Evolutionary conservation across 208 protist species (phyloP).

Genomic region (Leishmania guyanensis): DNA sequence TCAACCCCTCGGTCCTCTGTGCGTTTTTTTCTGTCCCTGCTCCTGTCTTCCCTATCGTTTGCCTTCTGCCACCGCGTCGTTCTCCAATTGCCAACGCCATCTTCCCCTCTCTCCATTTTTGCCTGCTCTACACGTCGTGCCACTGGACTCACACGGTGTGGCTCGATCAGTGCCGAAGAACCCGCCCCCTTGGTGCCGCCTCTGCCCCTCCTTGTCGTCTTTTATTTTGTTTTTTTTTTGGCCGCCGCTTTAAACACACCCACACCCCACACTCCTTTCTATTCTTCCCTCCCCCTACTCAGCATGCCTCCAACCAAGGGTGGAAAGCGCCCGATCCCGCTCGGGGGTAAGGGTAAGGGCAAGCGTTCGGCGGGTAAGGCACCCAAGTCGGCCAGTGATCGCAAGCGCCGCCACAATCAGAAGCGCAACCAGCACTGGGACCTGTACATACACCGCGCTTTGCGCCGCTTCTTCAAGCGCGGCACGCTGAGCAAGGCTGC

Average conservation of each 20-base stretch:
- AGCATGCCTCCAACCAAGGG: conserved; percentile 89
- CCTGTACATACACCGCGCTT: conserved; percentile 94
- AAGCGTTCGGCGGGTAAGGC: conserved; percentile 97
- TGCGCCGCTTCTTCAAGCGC: conserved; percentile 98
- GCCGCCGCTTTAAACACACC: neutral
- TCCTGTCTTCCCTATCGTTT: neutral
- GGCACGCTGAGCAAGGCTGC: conserved; percentile 96
- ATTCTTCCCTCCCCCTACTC: conserved; percentile 3
- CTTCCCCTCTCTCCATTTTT: neutral
- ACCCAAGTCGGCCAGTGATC: conserved; percentile 77
- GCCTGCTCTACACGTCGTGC: neutral
- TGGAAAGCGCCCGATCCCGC: conserved; percentile 81
- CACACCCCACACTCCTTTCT: neutral
- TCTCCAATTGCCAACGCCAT: neutral
- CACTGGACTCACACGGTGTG: too few species aligned
- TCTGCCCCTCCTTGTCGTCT: neutral
- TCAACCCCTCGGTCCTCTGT: neutral
- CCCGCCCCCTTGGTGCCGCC: neutral
- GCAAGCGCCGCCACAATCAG: conserved; percentile 51
- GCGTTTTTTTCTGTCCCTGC: neutral
- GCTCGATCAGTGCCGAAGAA: neutral
- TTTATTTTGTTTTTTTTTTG: neutral
- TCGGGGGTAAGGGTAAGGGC: conserved; percentile 97
- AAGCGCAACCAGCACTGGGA: conserved; percentile 91
- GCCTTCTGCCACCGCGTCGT: neutral